Conservation (phyloP, 2,329 filamentous ascomycete genomes). For the Monosporascus sp. region DNA sequence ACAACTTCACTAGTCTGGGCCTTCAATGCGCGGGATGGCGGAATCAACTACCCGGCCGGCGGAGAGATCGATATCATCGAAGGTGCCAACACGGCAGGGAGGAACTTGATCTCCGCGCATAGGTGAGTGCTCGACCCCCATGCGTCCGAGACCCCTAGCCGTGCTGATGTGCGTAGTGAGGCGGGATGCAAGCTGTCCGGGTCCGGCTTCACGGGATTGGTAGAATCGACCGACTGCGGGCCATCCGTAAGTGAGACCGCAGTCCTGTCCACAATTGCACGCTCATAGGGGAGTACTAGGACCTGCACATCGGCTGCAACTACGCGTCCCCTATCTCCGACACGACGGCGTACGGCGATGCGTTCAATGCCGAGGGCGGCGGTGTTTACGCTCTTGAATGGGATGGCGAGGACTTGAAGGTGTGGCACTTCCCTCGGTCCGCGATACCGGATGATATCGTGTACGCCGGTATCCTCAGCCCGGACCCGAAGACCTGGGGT, state of each 20-base stretch:
- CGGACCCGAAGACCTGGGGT: slow-evolving; percentile 64
- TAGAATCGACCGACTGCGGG: slow-evolving; percentile 20
- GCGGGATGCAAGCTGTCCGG: slow-evolving; percentile 17
- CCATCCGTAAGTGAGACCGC: slow-evolving; percentile 12
- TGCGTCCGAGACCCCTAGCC: not conserved
- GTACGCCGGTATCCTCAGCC: slow-evolving; percentile 38
- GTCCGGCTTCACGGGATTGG: slow-evolving; percentile 18
- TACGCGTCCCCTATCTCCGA: slow-evolving; percentile 35
- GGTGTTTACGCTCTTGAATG: slow-evolving; percentile 69
- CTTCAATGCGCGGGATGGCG: slow-evolving; percentile 32
- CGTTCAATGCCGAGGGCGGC: slow-evolving; percentile 62
- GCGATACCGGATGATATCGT: slow-evolving; percentile 61
- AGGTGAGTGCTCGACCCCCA: slow-evolving; percentile 32
- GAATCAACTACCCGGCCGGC: slow-evolving; percentile 52
- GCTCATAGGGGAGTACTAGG: slow-evolving; percentile 28
- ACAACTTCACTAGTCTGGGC: slow-evolving; percentile 40
- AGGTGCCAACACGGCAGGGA: slow-evolving; percentile 57
- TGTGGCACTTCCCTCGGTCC: slow-evolving; percentile 72
- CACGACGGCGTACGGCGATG: slow-evolving; percentile 50
- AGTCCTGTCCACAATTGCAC: not conserved
- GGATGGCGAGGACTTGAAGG: slow-evolving; percentile 60
- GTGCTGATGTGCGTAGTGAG: slow-evolving; percentile 10
- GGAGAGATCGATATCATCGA: slow-evolving; percentile 70
- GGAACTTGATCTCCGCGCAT: slow-evolving; percentile 59
- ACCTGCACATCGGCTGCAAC: slow-evolving; percentile 41